Evolutionary conservation across 129 eudicot genomes (phyloP), one percentile per base, ranked within the genome.

Genomic region (Centella asiatica): DNA sequence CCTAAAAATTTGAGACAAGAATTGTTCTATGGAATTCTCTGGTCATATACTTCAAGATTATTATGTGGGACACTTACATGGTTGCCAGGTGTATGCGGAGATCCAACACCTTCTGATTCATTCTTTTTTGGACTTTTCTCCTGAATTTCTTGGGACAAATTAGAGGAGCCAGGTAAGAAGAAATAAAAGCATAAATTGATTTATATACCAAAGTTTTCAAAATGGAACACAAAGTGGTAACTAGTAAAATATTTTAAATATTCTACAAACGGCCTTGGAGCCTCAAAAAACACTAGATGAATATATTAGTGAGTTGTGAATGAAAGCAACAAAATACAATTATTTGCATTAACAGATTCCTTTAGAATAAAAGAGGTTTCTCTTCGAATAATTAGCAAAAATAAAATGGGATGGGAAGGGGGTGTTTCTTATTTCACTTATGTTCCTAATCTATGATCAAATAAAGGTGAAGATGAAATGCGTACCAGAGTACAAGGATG

Each of bases 1-100:
- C 29, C 32, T 36, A 17, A n/a, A 49, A 15, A 56, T 29, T 26
- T 56, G 44, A 31, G 32, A 31, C 27, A 6, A 10, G 11, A 56
- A 6, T 56, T 20, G 32, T 31, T n/a, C 7, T 5, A 26, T 25
- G 13, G 54, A 47, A 12, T 4, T 29, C 31, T 27, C 62, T 64
- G 14, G 37, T 29, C 44, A 44, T 18, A 29, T 1, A 33, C 1
- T 46, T 60, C 24, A 74, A 28, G 42, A 46, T 70, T 62, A 57
- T 48, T 57, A 42, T 51, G 14, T 29, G 26, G 25, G 31, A 26
- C 32, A 74, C 95, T 86, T 73, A 90, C 97, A 62, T 66, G 69
- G 65, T 70, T 62, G 62, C 69, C 87, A 44, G 52, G 57, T 24
- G 69, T 62, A 67, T 26, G 53, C 1, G 85, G 69, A 60, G 93